phyloP scores from a whole-genome alignment of 169 alveolate genomes.

The Plasmodium knowlesi region DNA sequence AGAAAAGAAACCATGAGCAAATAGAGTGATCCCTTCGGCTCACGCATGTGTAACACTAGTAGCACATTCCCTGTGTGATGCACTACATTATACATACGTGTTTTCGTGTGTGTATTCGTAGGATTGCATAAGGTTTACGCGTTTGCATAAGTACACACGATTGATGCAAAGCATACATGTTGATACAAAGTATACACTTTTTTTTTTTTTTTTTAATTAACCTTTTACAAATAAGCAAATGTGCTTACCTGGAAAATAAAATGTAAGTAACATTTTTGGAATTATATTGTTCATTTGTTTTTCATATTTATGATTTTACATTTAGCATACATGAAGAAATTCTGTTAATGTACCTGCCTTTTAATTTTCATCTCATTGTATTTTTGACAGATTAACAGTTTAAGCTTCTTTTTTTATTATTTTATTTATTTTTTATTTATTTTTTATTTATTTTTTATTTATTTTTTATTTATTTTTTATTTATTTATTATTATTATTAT shows the following conservation, averaged over 20 bases:
- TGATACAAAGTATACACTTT: background rate
- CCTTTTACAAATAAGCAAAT: slow-evolving; percentile 20
- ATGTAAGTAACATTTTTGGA: background rate
- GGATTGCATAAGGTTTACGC: background rate
- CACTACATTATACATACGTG: background rate
- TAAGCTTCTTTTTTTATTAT: background rate
- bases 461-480: background rate
- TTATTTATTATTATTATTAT: background rate
- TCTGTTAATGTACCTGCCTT: background rate
- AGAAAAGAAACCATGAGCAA: background rate
- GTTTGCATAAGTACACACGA: background rate
- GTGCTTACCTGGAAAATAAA: slow-evolving; percentile 18
- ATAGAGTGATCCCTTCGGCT: slow-evolving; percentile 1
- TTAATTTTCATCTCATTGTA: background rate
- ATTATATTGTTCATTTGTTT: slow-evolving; percentile 19
- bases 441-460: no score
- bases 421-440: background rate
- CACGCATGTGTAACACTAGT: background rate
- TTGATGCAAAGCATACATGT: background rate
- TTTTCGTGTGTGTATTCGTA: background rate
- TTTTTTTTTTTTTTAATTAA: background rate
- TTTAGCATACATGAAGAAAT: slow-evolving; percentile 10
- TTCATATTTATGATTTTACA: slow-evolving; percentile 11
- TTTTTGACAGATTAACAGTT: background rate
- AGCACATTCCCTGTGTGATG: background rate